Base-by-base conservation (phyloP, 2,329 filamentous ascomycete genomes). In the Mycogone perniciosa region DNA sequence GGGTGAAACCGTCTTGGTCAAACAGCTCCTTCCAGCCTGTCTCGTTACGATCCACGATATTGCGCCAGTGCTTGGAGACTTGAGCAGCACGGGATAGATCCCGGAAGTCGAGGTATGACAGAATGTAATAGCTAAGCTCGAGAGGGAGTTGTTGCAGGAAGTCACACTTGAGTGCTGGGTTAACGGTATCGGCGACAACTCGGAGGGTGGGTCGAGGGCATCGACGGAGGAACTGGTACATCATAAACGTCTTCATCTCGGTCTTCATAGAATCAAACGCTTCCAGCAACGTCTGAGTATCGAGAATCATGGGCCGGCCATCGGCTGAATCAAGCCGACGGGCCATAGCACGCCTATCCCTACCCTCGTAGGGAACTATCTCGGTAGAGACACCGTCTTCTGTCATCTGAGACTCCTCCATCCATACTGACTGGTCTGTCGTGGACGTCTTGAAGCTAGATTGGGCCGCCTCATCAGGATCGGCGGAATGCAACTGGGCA, bases 11-110 rank as follows among this genome's bases (percentile, higher is more conserved):
- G 64, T 96, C 90, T 1, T 76, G 77, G 55, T 96, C 90, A 39
- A 99, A 84, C 1, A 96, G 75, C 56, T 91, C 87, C 69, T 95
- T 97, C 93, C 93, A 99, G 10, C 91, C 89, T 44, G 86, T 91
- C 70, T 99, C 93, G 63, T 97, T 92, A 6, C 87, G 86, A 62
- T 97, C 92, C 47, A 96, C 84, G 37, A 96, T 84, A 56, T 86
- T 84, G 40, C 93, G 84, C 93, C 93, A 99, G 63, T 88, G 86
- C 67, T 89, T 96, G 0, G 92, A 97, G 4, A 97, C 93, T 61
- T 93, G 91, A 2, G 93, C 88, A 8, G 91, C 90, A 55, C 84
- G 86, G 66, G 91, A 96, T 61, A 97, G 83, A 59, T 92, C 93
- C 59, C 83, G 82, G 50, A 87, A 79, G 63, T 96, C 88, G 13